phyloP scores from a whole-genome alignment of 75 land plant species.

The Picea sitchensis region DNA sequence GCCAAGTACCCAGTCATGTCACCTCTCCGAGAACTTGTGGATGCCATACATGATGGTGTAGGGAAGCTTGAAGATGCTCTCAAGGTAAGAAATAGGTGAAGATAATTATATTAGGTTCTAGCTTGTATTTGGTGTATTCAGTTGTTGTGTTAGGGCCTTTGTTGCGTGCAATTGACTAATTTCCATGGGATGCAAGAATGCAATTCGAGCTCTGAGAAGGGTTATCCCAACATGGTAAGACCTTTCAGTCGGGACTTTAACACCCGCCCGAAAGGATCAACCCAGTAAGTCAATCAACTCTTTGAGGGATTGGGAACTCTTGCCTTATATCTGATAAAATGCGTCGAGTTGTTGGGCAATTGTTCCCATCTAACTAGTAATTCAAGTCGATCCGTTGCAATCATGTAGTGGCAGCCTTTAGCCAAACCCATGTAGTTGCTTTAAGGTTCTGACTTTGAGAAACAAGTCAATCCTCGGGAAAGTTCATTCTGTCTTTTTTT shows the following conservation, averaged over 20 bases:
- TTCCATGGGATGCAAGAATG: not conserved
- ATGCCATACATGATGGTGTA: constrained; percentile 65
- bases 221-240: too few relatives aligned
- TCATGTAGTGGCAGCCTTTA: too few relatives aligned
- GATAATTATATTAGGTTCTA: not conserved
- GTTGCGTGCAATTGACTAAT: not conserved
- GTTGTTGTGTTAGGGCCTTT: not conserved
- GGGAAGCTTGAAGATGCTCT: constrained; percentile 94
- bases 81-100: constrained; percentile 49
- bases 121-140: not conserved
- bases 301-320: too few relatives aligned
- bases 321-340: too few relatives aligned
- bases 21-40: constrained; percentile 81
- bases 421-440: not conserved
- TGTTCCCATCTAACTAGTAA: not conserved
- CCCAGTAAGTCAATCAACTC: too few relatives aligned
- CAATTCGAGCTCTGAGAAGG: too few relatives aligned
- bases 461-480: not conserved
- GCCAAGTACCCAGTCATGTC: constrained; percentile 94
- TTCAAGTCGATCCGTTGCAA: too few relatives aligned
- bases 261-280: too few relatives aligned
- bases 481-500: not conserved
- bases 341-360: not conserved
- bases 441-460: not conserved
- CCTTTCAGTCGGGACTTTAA: too few relatives aligned